These are phyloP conservation scores for Pelargonium fulgidum DNA, from an alignment of 441 rosid species.

Conservation along the genomic window DNA sequence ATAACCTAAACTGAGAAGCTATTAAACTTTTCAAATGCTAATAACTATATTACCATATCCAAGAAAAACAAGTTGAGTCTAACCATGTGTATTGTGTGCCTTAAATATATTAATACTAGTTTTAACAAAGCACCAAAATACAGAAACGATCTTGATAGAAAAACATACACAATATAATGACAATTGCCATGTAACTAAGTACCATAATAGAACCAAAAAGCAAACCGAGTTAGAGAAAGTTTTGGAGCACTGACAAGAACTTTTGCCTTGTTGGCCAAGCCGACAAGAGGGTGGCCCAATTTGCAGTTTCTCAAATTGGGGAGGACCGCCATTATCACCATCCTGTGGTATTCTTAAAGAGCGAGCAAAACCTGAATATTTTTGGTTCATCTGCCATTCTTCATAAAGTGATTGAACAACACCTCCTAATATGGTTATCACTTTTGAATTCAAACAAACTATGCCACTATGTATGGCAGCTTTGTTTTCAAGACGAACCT, in stretches of 20 bases:
- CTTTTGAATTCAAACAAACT: slow-evolving; percentile 59
- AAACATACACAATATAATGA: background rate
- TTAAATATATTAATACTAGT: background rate
- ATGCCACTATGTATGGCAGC: slow-evolving; percentile 50
- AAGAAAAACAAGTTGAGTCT: background rate
- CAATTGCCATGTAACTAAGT: too few species aligned
- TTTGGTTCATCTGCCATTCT: slow-evolving; percentile 85
- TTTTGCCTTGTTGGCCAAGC: slow-evolving; percentile 27
- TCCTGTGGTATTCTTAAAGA: slow-evolving; percentile 42
- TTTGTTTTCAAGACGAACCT: slow-evolving; percentile 78
- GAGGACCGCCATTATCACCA: slow-evolving; percentile 50
- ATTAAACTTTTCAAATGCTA: slow-evolving; percentile 9
- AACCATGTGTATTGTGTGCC: background rate
- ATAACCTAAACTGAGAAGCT: background rate
- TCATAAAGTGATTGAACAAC: slow-evolving; percentile 67
- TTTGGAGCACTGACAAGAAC: slow-evolving; percentile 26
- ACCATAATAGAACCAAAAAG: background rate
- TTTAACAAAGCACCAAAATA: background rate
- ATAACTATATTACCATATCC: background rate
- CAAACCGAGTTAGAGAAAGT: background rate
- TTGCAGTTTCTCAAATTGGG: slow-evolving; percentile 79
- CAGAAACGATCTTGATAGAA: background rate
- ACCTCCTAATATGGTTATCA: slow-evolving; percentile 66
- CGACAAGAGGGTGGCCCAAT: slow-evolving; percentile 33
- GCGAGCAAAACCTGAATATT: slow-evolving; percentile 53